Evolutionary conservation across 1,284 basidiomycete genomes (phyloP).

Genomic region (Ustilago hordei): DNA sequence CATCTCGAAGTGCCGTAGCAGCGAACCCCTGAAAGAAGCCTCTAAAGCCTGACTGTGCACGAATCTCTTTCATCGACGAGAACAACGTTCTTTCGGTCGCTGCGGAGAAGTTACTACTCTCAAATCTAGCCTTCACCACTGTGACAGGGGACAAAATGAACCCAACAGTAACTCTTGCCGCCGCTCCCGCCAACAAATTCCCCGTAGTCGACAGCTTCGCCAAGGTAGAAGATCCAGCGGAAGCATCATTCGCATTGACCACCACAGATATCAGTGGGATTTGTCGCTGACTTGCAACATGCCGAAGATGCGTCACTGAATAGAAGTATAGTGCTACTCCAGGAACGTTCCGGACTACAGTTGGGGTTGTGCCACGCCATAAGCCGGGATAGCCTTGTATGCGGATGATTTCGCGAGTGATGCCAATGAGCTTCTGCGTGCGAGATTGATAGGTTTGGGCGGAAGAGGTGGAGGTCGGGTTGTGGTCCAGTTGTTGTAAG

Average conservation of each 20-base stretch:
- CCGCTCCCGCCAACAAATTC: slow-evolving; percentile 89
- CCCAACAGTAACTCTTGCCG: slow-evolving; percentile 85
- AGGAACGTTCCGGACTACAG: slow-evolving; percentile 66
- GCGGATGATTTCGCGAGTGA: slow-evolving; percentile 41
- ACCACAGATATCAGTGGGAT: slow-evolving; percentile 62
- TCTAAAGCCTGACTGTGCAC: slow-evolving; percentile 77
- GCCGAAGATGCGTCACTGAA: slow-evolving; percentile 62
- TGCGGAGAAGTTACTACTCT: slow-evolving; percentile 62
- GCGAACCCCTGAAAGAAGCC: slow-evolving; percentile 89
- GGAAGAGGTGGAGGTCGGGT: not conserved
- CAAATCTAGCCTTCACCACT: slow-evolving; percentile 84
- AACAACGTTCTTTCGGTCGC: slow-evolving; percentile 57
- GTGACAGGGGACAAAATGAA: slow-evolving; percentile 92
- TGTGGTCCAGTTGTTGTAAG: slow-evolving; percentile 60
- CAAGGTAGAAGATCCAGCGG: slow-evolving; percentile 43
- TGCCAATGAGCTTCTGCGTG: slow-evolving; percentile 44
- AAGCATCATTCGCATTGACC: slow-evolving; percentile 68
- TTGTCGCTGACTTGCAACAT: slow-evolving; percentile 49
- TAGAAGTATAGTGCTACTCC: slow-evolving; percentile 69
- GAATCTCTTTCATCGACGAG: slow-evolving; percentile 71
- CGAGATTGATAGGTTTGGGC: slow-evolving; percentile 20
- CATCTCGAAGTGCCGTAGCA: slow-evolving; percentile 90
- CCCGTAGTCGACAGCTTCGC: slow-evolving; percentile 80
- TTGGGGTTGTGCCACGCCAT: slow-evolving; percentile 67
- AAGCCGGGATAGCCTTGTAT: slow-evolving; percentile 61